Evolutionary conservation across 352 stramenopile genomes (phyloP).

Genomic region (Pythium scleroteichum): DNA sequence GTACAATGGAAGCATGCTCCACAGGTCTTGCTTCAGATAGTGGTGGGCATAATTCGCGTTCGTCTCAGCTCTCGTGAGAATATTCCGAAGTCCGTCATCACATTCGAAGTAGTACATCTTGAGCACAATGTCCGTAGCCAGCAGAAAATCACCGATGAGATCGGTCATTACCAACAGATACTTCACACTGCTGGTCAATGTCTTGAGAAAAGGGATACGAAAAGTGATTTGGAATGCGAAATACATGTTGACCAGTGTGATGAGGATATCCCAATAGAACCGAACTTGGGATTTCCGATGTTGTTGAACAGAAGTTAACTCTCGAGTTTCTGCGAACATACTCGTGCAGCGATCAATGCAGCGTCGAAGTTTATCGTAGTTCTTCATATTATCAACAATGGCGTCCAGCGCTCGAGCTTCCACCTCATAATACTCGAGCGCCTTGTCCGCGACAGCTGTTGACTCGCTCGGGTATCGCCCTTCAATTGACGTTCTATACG

Average conservation of each 20-base stretch:
- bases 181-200: slow-evolving; percentile 24
- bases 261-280: slow-evolving; percentile 63
- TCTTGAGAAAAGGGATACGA: slow-evolving; percentile 60
- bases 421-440: slow-evolving; percentile 49
- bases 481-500: slow-evolving; percentile 52
- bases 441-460: slow-evolving; percentile 35
- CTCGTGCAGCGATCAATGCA: slow-evolving; percentile 55
- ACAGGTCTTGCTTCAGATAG: slow-evolving; percentile 43
- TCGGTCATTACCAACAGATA: slow-evolving; percentile 41
- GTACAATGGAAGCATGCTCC: slow-evolving; percentile 59
- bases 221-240: slow-evolving; percentile 74
- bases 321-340: slow-evolving; percentile 52
- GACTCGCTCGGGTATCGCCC: slow-evolving; percentile 47
- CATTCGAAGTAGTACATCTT: slow-evolving; percentile 83
- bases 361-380: slow-evolving; percentile 38
- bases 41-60: slow-evolving; percentile 44
- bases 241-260: slow-evolving; percentile 58
- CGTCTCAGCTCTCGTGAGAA: slow-evolving; percentile 49
- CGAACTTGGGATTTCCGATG: slow-evolving; percentile 51
- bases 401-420: slow-evolving; percentile 50
- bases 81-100: slow-evolving; percentile 47
- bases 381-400: slow-evolving; percentile 54
- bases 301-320: slow-evolving; percentile 42
- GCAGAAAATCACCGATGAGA: slow-evolving; percentile 41
- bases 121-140: slow-evolving; percentile 58